Conservation (phyloP, 345 rosid genomes). For the Rhodomyrtus tomentosa region DNA sequence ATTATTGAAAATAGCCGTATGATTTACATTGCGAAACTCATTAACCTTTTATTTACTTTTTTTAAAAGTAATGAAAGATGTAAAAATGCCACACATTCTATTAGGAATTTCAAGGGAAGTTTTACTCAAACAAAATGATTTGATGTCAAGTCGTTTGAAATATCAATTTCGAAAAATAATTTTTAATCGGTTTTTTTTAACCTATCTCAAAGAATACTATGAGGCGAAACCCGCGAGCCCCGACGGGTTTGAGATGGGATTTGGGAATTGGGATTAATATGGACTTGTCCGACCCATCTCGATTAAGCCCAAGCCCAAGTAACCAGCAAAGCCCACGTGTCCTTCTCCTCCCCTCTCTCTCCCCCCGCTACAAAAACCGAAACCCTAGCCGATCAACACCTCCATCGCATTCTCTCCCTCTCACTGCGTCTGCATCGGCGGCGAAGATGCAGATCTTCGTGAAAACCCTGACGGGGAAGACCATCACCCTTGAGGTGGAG, state of each 20-base stretch:
- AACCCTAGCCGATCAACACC: background rate
- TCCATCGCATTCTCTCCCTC: background rate
- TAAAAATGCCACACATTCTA: too few species aligned
- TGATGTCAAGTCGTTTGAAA: too few species aligned
- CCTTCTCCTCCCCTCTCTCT: background rate
- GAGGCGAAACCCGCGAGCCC: too few species aligned
- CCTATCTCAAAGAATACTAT: too few species aligned
- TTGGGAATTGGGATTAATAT: background rate
- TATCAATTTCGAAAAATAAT: too few species aligned
- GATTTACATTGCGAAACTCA: too few species aligned
- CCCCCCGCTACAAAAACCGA: background rate
- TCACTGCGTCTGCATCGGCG: background rate
- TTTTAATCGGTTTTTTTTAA: too few species aligned
- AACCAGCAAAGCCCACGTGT: background rate
- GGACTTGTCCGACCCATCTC: background rate
- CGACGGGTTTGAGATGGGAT: background rate
- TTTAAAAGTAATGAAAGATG: too few species aligned
- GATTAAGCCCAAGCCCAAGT: background rate
- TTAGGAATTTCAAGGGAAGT: too few species aligned
- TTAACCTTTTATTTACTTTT: too few species aligned
- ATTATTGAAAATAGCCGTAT: too few species aligned
- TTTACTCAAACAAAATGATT: too few species aligned
- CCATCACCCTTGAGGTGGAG: slow-evolving; percentile 62
- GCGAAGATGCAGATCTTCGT: slow-evolving; percentile 65
- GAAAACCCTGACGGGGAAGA: slow-evolving; percentile 73